A percentile compares a stretch with the other conserved stretches of the same genome.
Evolutionary conservation across 345 rosid species (phyloP).

Genomic region (Rhizophora mangle): DNA sequence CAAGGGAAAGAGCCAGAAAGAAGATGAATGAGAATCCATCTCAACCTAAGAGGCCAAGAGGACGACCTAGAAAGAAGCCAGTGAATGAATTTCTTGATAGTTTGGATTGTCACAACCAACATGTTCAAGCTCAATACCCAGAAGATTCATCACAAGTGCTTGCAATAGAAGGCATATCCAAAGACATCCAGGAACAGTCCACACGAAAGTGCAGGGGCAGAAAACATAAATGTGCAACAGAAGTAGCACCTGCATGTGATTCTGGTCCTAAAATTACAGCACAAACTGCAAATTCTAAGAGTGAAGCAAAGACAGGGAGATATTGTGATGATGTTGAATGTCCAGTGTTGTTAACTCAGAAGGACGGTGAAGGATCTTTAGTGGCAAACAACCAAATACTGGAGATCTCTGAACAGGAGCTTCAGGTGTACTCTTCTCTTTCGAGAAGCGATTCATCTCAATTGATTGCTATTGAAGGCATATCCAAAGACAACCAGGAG

Average conservation of each 20-base stretch:
- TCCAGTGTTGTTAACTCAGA: constrained; percentile 16
- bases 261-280: constrained; percentile 30
- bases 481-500: constrained; percentile 27
- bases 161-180: constrained; percentile 33
- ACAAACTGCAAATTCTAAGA: constrained; percentile 29
- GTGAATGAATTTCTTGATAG: constrained; percentile 29
- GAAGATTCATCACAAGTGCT: constrained; percentile 37
- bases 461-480: constrained; percentile 30
- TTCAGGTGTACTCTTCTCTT: constrained; percentile 17
- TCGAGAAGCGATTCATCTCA: constrained; percentile 15
- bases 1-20: constrained; percentile 38
- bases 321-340: constrained; percentile 14
- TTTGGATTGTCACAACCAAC: constrained; percentile 29
- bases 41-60: constrained; percentile 22
- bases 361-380: constrained; percentile 27
- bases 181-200: constrained; percentile 25
- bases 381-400: constrained; percentile 21
- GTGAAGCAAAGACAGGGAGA: constrained; percentile 17
- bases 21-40: constrained; percentile 1
- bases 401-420: constrained; percentile 22
- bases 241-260: constrained; percentile 30
- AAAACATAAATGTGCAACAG: constrained; percentile 17
- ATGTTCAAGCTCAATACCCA: constrained; percentile 47
- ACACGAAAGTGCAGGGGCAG: constrained; percentile 20
- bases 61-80: constrained; percentile 53